Evolutionary conservation across 2,329 filamentous ascomycete genomes (phyloP).

Genomic region (Pseudogymnoascus sp.): DNA sequence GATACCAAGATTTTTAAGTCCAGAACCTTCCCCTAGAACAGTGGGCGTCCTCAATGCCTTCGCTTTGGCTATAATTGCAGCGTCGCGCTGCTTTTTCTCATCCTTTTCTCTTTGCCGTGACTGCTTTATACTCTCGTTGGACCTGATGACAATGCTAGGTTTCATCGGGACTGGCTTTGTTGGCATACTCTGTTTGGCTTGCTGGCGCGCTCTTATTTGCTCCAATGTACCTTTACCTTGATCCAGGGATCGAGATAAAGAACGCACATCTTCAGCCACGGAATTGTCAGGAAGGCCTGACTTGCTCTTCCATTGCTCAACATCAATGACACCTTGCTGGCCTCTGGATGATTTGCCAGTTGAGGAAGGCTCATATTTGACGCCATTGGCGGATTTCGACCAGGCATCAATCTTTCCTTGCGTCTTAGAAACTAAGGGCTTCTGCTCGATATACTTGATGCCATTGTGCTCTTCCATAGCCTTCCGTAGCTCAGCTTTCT

Average conservation of each 20-base stretch:
- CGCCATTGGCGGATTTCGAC: conserved; percentile 43
- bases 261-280: conserved; percentile 8
- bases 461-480: conserved; percentile 53
- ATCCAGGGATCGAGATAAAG: conserved; percentile 10
- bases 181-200: conserved; percentile 21
- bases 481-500: conserved; percentile 73
- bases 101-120: conserved; percentile 63
- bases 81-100: conserved; percentile 63
- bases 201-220: conserved; percentile 10
- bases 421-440: conserved; percentile 38
- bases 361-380: conserved; percentile 23
- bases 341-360: neutral
- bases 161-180: conserved; percentile 27
- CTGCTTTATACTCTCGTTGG: conserved; percentile 18
- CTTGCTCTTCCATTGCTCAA: conserved; percentile 10
- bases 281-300: neutral
- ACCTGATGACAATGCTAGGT: conserved; percentile 12
- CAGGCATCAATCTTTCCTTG: conserved; percentile 55
- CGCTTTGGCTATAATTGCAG: conserved; percentile 61
- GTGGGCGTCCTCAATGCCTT: conserved; percentile 49
- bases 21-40: conserved; percentile 70
- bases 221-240: conserved; percentile 9
- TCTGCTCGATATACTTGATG: conserved; percentile 39
- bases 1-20: conserved; percentile 59
- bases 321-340: conserved; percentile 10